Evolutionary conservation across 1,139 yeast species (phyloP).

Genomic region (Hyphopichia wangnamkhiaoensis): DNA sequence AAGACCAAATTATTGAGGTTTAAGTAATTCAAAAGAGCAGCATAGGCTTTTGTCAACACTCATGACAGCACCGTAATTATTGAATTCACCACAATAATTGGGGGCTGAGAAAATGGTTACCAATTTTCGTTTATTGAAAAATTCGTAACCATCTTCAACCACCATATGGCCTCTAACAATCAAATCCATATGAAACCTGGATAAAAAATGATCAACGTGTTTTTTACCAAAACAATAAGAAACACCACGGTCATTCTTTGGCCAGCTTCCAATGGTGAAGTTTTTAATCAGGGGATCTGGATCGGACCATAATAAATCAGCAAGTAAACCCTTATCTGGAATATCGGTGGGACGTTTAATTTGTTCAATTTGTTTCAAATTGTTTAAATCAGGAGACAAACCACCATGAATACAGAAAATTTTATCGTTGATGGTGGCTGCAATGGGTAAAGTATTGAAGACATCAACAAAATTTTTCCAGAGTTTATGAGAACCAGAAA

Average conservation of each 20-base stretch:
- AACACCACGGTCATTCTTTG: slow-evolving; percentile 84
- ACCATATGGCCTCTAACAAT: slow-evolving; percentile 91
- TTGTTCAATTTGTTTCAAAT: slow-evolving; percentile 65
- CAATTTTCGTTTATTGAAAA: slow-evolving; percentile 71
- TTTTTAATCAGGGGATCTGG: slow-evolving; percentile 63
- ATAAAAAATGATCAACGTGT: slow-evolving; percentile 71
- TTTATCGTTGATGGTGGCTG: slow-evolving; percentile 82
- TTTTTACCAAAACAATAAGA: slow-evolving; percentile 77
- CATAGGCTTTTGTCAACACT: slow-evolving; percentile 73
- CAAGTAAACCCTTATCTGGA: slow-evolving; percentile 78
- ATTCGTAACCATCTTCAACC: slow-evolving; percentile 90
- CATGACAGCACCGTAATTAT: slow-evolving; percentile 91
- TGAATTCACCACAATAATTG: slow-evolving; percentile 88
- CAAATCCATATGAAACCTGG: slow-evolving; percentile 71
- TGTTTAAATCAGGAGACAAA: slow-evolving; percentile 70
- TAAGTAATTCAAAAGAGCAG: slow-evolving; percentile 81
- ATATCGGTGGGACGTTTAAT: slow-evolving; percentile 84
- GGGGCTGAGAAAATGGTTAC: slow-evolving; percentile 90
- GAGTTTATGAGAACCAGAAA: slow-evolving; percentile 48
- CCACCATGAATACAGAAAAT: slow-evolving; percentile 93
- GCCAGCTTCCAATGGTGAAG: slow-evolving; percentile 58
- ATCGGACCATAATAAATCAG: slow-evolving; percentile 87
- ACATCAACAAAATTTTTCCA: slow-evolving; percentile 84
- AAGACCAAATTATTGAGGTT: slow-evolving; percentile 57
- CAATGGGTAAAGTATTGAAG: slow-evolving; percentile 82